Conservation (phyloP, 768 basidiomycete species). For the Rhizopogon roseolus region DNA sequence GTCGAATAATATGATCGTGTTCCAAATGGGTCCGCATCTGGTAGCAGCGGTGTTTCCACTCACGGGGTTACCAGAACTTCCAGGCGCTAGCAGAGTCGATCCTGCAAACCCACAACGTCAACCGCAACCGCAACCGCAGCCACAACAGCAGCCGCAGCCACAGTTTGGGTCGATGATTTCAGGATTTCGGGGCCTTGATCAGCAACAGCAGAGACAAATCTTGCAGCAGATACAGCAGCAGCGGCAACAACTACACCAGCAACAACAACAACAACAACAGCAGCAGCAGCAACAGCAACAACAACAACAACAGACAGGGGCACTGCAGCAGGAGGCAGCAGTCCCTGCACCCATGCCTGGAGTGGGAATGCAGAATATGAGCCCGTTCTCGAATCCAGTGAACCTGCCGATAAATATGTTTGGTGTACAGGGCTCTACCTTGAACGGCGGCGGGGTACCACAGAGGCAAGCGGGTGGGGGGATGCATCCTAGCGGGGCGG, state of each 20-base stretch:
- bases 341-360: not conserved
- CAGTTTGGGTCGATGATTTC: conserved; percentile 4
- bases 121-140: not conserved
- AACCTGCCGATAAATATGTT: conserved; percentile 13
- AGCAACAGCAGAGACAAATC: conserved; percentile 13
- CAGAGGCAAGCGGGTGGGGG: conserved; percentile 11
- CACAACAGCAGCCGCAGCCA: not conserved
- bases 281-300: conserved; percentile 22
- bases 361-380: conserved; percentile 7
- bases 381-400: not conserved
- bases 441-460: conserved; percentile 1
- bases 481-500: conserved; percentile 17
- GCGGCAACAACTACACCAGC: conserved; percentile 11
- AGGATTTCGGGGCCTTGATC: conserved; percentile 20
- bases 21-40: conserved; percentile 34
- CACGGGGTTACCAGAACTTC: conserved; percentile 43
- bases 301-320: conserved; percentile 2
- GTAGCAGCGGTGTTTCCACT: conserved; percentile 46
- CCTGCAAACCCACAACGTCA: conserved; percentile 6
- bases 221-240: conserved; percentile 13
- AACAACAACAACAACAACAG: not conserved
- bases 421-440: conserved; percentile 7
- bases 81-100: conserved; percentile 17
- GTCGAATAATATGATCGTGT: conserved; percentile 45
- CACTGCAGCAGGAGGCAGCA: not conserved